Evolutionary conservation across 2,329 filamentous ascomycete species (phyloP).

Genomic region (Pseudogymnoascus sp.): DNA sequence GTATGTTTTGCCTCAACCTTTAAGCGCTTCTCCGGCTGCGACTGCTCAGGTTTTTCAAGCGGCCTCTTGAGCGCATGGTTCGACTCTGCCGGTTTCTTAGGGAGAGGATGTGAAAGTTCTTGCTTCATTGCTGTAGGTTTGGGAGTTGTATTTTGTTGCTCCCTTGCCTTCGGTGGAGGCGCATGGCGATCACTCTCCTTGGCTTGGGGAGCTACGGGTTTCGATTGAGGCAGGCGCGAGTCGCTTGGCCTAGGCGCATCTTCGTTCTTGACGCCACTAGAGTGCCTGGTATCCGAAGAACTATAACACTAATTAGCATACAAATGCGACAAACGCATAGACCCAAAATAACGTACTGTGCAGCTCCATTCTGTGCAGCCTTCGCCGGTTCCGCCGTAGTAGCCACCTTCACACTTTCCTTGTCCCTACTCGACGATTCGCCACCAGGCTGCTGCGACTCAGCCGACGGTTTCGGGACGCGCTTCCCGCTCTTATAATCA

Average conservation of each 20-base stretch:
- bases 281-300: background rate
- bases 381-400: background rate
- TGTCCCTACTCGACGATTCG: background rate
- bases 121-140: constrained; percentile 21
- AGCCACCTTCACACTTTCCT: background rate
- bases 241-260: background rate
- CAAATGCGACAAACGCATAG: background rate
- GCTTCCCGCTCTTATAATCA: constrained; percentile 23
- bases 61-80: constrained; percentile 21
- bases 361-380: background rate
- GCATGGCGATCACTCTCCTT: constrained; percentile 3
- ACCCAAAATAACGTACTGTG: background rate
- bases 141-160: constrained; percentile 17
- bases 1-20: constrained; percentile 19
- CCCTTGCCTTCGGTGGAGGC: constrained; percentile 11
- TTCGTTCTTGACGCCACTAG: background rate
- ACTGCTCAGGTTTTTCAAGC: constrained; percentile 20
- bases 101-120: background rate
- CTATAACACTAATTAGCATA: background rate
- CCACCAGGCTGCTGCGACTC: background rate
- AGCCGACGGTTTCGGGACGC: background rate
- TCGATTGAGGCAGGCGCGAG: background rate
- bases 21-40: constrained; percentile 24
- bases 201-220: background rate
- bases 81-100: background rate